phyloP scores from a whole-genome alignment of 306 rosid species.

The Delonix regia region DNA sequence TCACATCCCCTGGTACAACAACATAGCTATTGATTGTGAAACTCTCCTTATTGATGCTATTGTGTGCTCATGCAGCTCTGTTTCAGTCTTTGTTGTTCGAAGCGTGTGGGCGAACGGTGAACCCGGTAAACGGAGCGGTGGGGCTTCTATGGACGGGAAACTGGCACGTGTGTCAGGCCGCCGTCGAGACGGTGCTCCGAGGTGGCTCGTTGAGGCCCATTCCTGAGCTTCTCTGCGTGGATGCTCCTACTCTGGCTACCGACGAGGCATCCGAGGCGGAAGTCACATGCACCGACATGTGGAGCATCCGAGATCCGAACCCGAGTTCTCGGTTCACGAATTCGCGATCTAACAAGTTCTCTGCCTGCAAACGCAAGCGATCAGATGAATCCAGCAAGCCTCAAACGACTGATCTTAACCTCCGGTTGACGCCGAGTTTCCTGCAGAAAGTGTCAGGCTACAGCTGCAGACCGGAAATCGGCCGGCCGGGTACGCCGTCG shows the following conservation, averaged over 20 bases:
- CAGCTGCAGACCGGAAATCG: constrained; percentile 48
- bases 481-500: constrained; percentile 76
- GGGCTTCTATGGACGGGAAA: constrained; percentile 88
- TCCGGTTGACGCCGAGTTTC: constrained; percentile 62
- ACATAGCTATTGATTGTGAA: neutral
- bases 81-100: constrained; percentile 83
- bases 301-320: constrained; percentile 56
- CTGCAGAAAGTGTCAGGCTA: constrained; percentile 38
- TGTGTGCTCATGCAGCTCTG: constrained; percentile 49
- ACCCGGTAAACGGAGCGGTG: constrained; percentile 87
- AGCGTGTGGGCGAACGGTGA: constrained; percentile 86
- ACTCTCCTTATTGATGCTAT: neutral
- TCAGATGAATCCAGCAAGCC: constrained; percentile 41
- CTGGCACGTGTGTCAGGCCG: constrained; percentile 91
- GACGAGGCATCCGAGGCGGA: constrained; percentile 76
- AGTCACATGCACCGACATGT: constrained; percentile 55
- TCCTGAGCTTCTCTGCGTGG: constrained; percentile 56
- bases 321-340: constrained; percentile 45
- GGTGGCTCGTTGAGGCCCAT: constrained; percentile 72
- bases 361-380: constrained; percentile 58
- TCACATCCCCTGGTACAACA: no score
- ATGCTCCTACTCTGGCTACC: constrained; percentile 40
- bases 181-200: constrained; percentile 82
- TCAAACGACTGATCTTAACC: constrained; percentile 68
- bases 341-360: constrained; percentile 44